Evolutionary conservation across 2,329 filamentous ascomycete genomes (phyloP), one percentile per base, ranked within the genome.

Genomic region (Emergomyces orientalis): DNA sequence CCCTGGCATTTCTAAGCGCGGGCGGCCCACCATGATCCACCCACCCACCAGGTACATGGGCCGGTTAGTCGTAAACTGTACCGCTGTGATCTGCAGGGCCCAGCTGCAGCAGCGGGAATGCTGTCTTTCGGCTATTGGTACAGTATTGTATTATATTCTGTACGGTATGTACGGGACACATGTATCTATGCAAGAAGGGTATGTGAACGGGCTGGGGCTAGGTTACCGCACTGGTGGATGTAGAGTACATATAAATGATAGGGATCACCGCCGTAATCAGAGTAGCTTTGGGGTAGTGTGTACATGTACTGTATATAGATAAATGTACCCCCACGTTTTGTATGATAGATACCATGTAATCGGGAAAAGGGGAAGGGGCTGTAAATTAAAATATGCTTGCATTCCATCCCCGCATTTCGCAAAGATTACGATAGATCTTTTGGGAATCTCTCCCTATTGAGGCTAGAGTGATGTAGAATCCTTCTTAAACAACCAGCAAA

Each of bases 1-100:
- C 39, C 43, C 57, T 58, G 41, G 39, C 57, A 41, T 19, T 34
- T 41, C 17, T 59, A 59, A 59, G 57, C 41, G 39, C 57, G 39
- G 25, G 17, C 27, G 57, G 27, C 57, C 57, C 57, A 45, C 39
- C 27, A 32, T 45, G 22, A 59, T 59, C 39, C 39, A 47, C 39
- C 55, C 39, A 51, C 13, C 55, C 52, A 37, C 52, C 52, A 55
- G 30, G 30, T 37, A 55, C 55, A 58, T 34, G 32, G 55, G 37
- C 55, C 54, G 39, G 55, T 58, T 37, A 39, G 54, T 11, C 25
- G 25, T 51, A 30, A 55, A 34, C 19, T 34, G 30, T 37, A n/a
- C 30, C 52, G 32, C 32, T 32, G 14, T 37, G 52, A 55, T 37
- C 17, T 55, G 30, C 30, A 34, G 30, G 52, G 52, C 2, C 27